Base-by-base conservation (phyloP, 1,284 basidiomycete genomes). In the Xerocomus minutiporus region DNA sequence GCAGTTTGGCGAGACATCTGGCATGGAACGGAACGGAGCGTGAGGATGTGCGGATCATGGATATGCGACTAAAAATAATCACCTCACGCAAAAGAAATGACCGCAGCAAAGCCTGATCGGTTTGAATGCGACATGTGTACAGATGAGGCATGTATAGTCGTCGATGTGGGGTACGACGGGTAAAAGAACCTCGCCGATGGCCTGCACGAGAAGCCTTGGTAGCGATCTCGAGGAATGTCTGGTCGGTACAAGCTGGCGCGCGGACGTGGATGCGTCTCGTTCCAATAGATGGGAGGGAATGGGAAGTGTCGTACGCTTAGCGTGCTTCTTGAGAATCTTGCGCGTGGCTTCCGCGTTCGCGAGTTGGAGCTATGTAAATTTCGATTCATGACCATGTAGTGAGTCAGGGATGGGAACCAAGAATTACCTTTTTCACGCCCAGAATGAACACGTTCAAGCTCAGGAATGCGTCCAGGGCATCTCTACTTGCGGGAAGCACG, bases 311-410 rank as follows among this genome's bases (percentile, higher is more conserved):
- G 91, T 93, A 5, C 92, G 84, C 69, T 97, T 97, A 28, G 91
- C 82, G 67, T 97, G 95, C 68, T 97, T 97, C 77, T 97, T 97
- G 56, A 97, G 80, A 56, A 93, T 93, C 72, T 93, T 93, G 42
- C 90, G 82, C 2, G 84, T 87, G 1, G 94, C 95, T 68, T 97
- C 93, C 7, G 89, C 79, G 60, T 93, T 97, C 8, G 92, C 92
- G 34, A 81, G 72, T 68, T 95, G 89, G 65, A 92, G 88, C 83
- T 88, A 43, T 15, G 38, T 39, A 17, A 20, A 20, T 20, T 20
- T 20, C 20, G 35, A 34, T 5, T 1, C 13, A 13, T 53, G 32
- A 47, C 2, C 8, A 25, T n/a, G 6, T 8, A 42, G 26, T 4
- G n/a, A 25, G 23, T 4, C 5, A 28, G 13, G 46, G 17, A 8